phyloP scores from a whole-genome alignment of 805 yeast genomes.

The Nakazawaea ishiwadae region DNA sequence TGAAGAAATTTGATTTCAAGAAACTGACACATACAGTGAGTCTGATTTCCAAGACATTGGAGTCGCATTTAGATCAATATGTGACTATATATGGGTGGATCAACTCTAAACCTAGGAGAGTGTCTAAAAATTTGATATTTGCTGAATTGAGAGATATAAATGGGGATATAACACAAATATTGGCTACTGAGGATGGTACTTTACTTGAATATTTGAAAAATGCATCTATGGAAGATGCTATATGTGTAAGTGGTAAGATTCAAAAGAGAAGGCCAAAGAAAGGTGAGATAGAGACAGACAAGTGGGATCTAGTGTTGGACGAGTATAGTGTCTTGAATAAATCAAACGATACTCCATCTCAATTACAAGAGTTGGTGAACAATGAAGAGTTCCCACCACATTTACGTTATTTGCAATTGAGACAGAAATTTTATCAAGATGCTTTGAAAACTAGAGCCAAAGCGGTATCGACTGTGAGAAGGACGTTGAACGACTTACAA shows the following conservation, averaged over 20 bases:
- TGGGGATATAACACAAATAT: conserved; percentile 64
- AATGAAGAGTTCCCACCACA: conserved; percentile 70
- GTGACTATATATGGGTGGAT: conserved; percentile 81
- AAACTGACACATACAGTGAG: conserved; percentile 24
- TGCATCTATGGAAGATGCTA: conserved; percentile 69
- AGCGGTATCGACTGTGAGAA: conserved; percentile 41
- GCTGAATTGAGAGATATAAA: conserved; percentile 69
- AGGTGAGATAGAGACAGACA: conserved; percentile 16
- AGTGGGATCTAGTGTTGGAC: conserved; percentile 57
- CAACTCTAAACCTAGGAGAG: conserved; percentile 63
- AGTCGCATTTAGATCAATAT: conserved; percentile 14
- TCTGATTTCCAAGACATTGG: conserved; percentile 14
- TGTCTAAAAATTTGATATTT: conserved; percentile 63
- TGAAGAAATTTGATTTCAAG: conserved; percentile 19
- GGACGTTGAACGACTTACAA: conserved; percentile 28
- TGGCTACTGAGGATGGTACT: conserved; percentile 32
- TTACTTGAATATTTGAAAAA: conserved; percentile 34
- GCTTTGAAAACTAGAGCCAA: conserved; percentile 53
- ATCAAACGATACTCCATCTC: conserved; percentile 62
- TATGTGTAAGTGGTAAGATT: conserved; percentile 58
- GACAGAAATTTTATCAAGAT: conserved; percentile 53
- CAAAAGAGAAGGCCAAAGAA: conserved; percentile 27
- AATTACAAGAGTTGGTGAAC: conserved; percentile 47
- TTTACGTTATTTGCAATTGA: conserved; percentile 73
- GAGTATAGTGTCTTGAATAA: conserved; percentile 54